Percentiles rank a stretch among this genome's conserved stretches.
These are phyloP conservation scores for Westerdykella ornata DNA, from an alignment of 2,329 filamentous ascomycete genomes.

Conservation along the genomic window DNA sequence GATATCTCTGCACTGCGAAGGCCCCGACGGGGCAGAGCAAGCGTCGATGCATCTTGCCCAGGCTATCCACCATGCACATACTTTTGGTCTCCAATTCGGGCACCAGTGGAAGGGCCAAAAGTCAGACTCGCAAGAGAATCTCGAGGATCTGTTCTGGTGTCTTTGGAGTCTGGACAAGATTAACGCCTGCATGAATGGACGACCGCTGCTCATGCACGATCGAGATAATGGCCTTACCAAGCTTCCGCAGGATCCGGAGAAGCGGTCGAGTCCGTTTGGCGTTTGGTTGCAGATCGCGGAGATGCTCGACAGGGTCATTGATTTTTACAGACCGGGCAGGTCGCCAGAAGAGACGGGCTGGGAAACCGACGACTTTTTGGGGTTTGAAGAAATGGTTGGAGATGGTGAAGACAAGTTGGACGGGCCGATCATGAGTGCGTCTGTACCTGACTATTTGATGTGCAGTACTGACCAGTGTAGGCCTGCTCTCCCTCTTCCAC, in stretches of 20 bases:
- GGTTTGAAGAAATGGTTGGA: constrained; percentile 42
- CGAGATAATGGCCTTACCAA: constrained; percentile 42
- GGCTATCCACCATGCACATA: constrained; percentile 47
- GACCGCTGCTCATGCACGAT: constrained; percentile 45
- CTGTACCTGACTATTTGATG: neutral
- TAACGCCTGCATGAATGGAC: constrained; percentile 43
- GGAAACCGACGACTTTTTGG: constrained; percentile 43
- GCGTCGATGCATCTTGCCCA: constrained; percentile 43
- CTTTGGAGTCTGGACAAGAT: constrained; percentile 46
- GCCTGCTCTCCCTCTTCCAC: constrained; percentile 51
- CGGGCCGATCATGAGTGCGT: constrained; percentile 33
- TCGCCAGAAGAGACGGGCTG: constrained; percentile 40
- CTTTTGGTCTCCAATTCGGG: constrained; percentile 43
- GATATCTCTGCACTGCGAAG: constrained; percentile 44
- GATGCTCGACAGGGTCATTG: constrained; percentile 44
- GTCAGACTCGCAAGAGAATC: constrained; percentile 34
- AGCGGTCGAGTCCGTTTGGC: constrained; percentile 43
- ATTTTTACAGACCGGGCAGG: constrained; percentile 42
- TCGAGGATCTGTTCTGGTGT: constrained; percentile 46
- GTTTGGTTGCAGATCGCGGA: constrained; percentile 43
- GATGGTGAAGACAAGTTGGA: constrained; percentile 35
- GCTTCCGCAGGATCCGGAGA: constrained; percentile 38
- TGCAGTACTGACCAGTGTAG: constrained; percentile 26
- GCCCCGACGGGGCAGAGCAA: constrained; percentile 43
- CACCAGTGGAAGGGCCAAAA: constrained; percentile 37